Conservation (phyloP, 176 grass and related monocot genomes). For the Aegilops sharonensis region DNA sequence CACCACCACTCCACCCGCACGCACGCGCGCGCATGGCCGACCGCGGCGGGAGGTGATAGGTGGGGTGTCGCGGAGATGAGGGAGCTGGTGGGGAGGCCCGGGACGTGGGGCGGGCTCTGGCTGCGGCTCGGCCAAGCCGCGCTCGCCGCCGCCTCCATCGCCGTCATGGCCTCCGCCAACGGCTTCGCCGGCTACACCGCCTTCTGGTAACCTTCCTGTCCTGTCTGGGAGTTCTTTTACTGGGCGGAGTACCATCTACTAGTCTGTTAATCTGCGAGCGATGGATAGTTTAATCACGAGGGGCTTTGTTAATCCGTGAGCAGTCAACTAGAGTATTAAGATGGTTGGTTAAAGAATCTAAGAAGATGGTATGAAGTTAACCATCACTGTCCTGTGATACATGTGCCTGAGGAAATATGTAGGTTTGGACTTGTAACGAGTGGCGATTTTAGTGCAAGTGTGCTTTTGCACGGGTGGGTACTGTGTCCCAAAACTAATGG, state of each 20-base stretch:
- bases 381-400: neutral
- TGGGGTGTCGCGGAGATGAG: slow-evolving; percentile 36
- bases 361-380: neutral
- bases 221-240: neutral
- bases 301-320: neutral
- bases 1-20: no score
- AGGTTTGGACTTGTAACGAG: neutral
- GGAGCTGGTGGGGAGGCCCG: slow-evolving; percentile 70
- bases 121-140: slow-evolving; percentile 69
- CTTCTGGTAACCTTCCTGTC: slow-evolving; percentile 54
- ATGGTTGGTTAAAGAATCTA: neutral
- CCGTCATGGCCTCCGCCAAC: slow-evolving; percentile 53
- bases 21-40: slow-evolving; percentile 6
- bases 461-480: neutral
- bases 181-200: slow-evolving; percentile 93
- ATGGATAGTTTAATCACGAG: neutral
- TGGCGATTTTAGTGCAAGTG: neutral
- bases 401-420: neutral
- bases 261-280: neutral
- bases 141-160: slow-evolving; percentile 79
- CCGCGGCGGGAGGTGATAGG: slow-evolving; percentile 9
- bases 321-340: neutral
- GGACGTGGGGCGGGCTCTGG: slow-evolving; percentile 77
- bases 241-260: neutral
- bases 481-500: neutral